Conservation (phyloP, 1,284 basidiomycete species). For the Volvariella volvacea region DNA sequence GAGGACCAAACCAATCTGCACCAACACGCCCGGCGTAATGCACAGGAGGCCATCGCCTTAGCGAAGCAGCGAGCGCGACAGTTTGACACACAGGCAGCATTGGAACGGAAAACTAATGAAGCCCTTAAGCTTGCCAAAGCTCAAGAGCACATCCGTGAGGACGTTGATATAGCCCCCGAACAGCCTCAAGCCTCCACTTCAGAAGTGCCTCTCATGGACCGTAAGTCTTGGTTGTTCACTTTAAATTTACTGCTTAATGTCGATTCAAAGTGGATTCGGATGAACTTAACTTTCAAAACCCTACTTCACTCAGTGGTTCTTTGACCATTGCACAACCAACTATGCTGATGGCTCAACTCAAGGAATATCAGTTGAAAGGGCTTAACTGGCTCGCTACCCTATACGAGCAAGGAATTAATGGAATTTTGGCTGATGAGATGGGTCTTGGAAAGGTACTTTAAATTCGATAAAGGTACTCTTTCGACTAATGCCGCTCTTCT, state of each 20-base stretch:
- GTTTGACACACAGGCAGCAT: slow-evolving; percentile 80
- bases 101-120: slow-evolving; percentile 78
- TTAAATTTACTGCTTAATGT: neutral
- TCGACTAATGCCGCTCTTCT: slow-evolving; percentile 3
- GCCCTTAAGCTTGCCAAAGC: slow-evolving; percentile 61
- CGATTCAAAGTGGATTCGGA: slow-evolving; percentile 76
- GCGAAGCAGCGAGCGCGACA: slow-evolving; percentile 78
- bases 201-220: slow-evolving; percentile 47
- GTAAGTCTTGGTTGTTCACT: slow-evolving; percentile 34
- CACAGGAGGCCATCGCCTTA: slow-evolving; percentile 82
- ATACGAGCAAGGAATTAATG: slow-evolving; percentile 99
- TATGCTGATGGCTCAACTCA: slow-evolving; percentile 95
- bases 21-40: slow-evolving; percentile 84
- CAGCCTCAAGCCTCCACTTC: slow-evolving; percentile 13
- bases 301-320: slow-evolving; percentile 85
- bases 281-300: slow-evolving; percentile 99
- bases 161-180: slow-evolving; percentile 32
- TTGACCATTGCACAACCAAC: slow-evolving; percentile 88
- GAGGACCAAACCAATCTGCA: slow-evolving; percentile 91
- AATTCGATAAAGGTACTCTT: neutral
- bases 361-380: slow-evolving; percentile 98
- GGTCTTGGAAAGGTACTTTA: slow-evolving; percentile 79
- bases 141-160: slow-evolving; percentile 52
- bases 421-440: slow-evolving; percentile 99
- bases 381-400: slow-evolving; percentile 97